phyloP scores from a whole-genome alignment of 139 green algal genomes.

The Chlorella vulgaris region DNA sequence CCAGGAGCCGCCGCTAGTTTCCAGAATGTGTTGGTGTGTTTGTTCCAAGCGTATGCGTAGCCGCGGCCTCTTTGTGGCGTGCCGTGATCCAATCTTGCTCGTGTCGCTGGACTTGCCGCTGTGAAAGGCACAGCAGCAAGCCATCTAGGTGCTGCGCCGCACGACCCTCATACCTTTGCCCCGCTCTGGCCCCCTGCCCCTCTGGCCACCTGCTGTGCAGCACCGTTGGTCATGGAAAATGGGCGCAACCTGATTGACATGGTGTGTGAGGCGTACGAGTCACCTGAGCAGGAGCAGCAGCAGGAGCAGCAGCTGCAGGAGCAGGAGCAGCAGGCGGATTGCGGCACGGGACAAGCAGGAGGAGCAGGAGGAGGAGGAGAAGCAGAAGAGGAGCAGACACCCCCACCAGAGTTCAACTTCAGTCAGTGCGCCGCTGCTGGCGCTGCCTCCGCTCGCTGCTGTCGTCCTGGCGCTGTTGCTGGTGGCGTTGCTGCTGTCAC shows the following conservation, averaged over 20 bases:
- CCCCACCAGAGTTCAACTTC: constrained; percentile 52
- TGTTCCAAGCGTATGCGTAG: too few species aligned
- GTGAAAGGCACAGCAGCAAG: too few species aligned
- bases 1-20: background rate
- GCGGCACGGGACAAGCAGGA: background rate
- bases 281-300: background rate
- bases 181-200: background rate
- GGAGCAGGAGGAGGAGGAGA: constrained; percentile 16
- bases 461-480: too few species aligned
- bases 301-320: background rate
- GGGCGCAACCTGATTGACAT: constrained; percentile 72
- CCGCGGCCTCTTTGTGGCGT: too few species aligned
- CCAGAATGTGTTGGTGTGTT: background rate
- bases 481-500: too few species aligned
- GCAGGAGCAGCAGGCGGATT: background rate
- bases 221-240: constrained; percentile 63
- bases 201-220: constrained; percentile 32
- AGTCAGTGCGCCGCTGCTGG: constrained; percentile 52
- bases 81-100: too few species aligned
- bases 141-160: too few species aligned
- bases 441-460: background rate
- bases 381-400: constrained; percentile 23
- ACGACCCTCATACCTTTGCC: too few species aligned
- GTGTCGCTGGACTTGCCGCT: too few species aligned
- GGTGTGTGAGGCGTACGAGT: constrained; percentile 66